These are phyloP conservation scores for Scutellaria baicalensis DNA, from an alignment of 257 asterid species.

Conservation along the genomic window DNA sequence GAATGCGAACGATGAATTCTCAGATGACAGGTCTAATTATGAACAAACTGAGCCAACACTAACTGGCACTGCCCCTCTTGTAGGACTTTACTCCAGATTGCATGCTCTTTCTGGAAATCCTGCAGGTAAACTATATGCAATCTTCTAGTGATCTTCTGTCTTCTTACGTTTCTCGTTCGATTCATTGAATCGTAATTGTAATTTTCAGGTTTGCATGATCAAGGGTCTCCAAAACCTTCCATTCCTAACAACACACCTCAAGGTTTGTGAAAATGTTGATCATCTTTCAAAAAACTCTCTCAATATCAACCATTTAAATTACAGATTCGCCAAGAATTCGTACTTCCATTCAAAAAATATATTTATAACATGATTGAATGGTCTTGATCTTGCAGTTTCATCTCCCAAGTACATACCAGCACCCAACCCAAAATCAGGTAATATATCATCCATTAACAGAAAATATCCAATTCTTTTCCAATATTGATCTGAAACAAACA, in stretches of 20 bases:
- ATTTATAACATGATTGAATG: background rate
- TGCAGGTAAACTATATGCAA: slow-evolving; percentile 27
- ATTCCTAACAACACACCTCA: slow-evolving; percentile 24
- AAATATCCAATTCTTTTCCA: no score
- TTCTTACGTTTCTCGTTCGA: no score
- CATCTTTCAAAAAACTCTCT: no score
- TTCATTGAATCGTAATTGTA: background rate
- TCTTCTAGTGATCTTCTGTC: no score
- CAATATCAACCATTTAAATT: background rate
- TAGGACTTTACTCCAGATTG: slow-evolving; percentile 64
- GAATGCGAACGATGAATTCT: slow-evolving; percentile 42
- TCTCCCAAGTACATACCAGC: slow-evolving; percentile 5
- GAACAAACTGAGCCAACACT: slow-evolving; percentile 81
- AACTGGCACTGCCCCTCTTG: slow-evolving; percentile 76
- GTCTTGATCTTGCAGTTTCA: slow-evolving; percentile 1
- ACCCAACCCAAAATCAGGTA: slow-evolving; percentile 16
- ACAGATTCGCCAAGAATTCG: background rate
- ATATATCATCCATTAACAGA: background rate
- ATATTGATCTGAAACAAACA: background rate
- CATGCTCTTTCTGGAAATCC: slow-evolving; percentile 33
- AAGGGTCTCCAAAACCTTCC: slow-evolving; percentile 22
- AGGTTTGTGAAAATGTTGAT: slow-evolving; percentile 29
- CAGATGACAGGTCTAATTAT: slow-evolving; percentile 62
- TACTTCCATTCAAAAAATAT: background rate
- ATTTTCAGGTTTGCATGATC: slow-evolving; percentile 25